Base-by-base conservation (phyloP, 2,329 filamentous ascomycete species). In the Trichoderma gracile region DNA sequence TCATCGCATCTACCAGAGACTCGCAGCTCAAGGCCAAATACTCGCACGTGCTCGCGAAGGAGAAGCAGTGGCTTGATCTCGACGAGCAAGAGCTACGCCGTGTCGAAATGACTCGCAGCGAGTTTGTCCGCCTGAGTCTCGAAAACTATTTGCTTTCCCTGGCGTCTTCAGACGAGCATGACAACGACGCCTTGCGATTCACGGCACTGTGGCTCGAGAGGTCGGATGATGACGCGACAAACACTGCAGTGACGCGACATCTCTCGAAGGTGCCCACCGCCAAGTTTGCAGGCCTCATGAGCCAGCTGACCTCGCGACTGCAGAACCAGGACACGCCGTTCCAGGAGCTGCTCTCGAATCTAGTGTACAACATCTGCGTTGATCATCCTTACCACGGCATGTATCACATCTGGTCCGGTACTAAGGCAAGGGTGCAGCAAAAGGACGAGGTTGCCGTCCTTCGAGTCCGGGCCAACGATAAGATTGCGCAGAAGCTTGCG, bases 341-440 rank as follows among this genome's bases (percentile, higher is more conserved):
- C 72, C 95, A 99, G 72, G 82, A 81, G 46, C 81, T 94, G 1
- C 80, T 99, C 2, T 85, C 87, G 58, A 81, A 82, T 2, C 79
- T 99, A 19, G 88, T 98, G 4, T 86, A 88, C 71, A 88, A 88
- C 9, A 97, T 99, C 63, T 98, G 94, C 73, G 82, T 85, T 12
- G 93, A 99, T 64, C 95, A 99, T 77, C 96, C 95, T 0, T 97
- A 93, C 75, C 96, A 99, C 73, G 93, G 93, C 55, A 94, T 98
- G 88, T 96, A 99, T 74, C 93, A 98, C 70, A 92, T 99, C 47
- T 97, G 94, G 81, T 91, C 93, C 2, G 89, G 90, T 23, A 88
- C 86, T 50, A 90, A 88, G 70, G 87, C 85, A 59, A 89, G 87
- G 66, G 84, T 84, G 57, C 87, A 89, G 70, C 82, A 82, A 59